Conservation (phyloP, 129 eudicot genomes). For the carrot (Daucus carota) region DH1_v3.0 NC_030387.2:5991501-5992000, state of each 20-base stretch:
- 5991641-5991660: neutral
- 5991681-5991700: conserved; percentile 11
- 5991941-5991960: conserved; percentile 14
- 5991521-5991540: conserved; percentile 32
- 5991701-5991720: conserved; percentile 20
- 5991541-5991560: conserved; percentile 37
- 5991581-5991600: conserved; percentile 22
- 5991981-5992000: conserved; percentile 17
- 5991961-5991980: conserved; percentile 13
- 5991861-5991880: neutral
- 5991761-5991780: conserved; percentile 9
- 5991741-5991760: conserved; percentile 1
- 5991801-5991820: conserved; percentile 18
- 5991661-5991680: neutral
- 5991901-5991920: neutral
- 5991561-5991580: conserved; percentile 35
- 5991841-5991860: neutral
- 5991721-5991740: conserved; percentile 13
- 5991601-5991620: conserved; percentile 11
- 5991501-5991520: neutral
- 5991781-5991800: conserved; percentile 11
- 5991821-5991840: conserved; percentile 12
- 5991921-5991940: too few relatives aligned
- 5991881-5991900: neutral
- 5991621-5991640: neutral